These are phyloP conservation scores for Spatholobus suberectus DNA, from an alignment of 306 rosid genomes.

Conservation along the genomic window DNA sequence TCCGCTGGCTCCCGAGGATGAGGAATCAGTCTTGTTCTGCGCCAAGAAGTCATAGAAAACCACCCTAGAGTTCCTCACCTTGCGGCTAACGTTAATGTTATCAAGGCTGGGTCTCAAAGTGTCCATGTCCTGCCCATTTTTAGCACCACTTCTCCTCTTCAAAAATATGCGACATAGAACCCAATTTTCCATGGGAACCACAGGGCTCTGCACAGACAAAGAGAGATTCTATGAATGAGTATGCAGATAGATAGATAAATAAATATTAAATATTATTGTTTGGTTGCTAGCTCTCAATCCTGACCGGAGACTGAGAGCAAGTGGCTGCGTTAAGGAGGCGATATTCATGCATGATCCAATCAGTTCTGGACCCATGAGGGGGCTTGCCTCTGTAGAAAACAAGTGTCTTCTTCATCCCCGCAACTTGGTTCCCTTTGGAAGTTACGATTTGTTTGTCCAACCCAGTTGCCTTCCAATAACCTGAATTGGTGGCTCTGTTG, in stretches of 20 bases:
- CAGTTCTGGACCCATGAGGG: constrained; percentile 87
- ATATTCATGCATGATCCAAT: constrained; percentile 99
- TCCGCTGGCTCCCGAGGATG: constrained; percentile 77
- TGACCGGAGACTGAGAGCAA: background rate
- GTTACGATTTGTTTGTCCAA: constrained; percentile 74
- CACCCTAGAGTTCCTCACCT: constrained; percentile 42
- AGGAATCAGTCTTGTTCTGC: constrained; percentile 47
- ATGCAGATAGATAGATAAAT: background rate
- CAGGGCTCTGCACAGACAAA: constrained; percentile 44
- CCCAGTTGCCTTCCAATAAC: constrained; percentile 99
- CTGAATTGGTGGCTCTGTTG: constrained; percentile 87
- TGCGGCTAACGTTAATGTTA: background rate
- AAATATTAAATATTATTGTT: too few species aligned
- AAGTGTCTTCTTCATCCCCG: constrained; percentile 91
- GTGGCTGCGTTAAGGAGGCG: constrained; percentile 63
- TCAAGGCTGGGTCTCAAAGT: background rate
- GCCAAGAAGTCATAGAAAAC: constrained; percentile 89
- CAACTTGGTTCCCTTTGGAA: constrained; percentile 58
- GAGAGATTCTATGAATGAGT: background rate
- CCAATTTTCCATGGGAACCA: constrained; percentile 62
- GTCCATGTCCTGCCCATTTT: constrained; percentile 35
- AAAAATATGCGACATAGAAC: constrained; percentile 91
- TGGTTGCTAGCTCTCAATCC: too few species aligned
- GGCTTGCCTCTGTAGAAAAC: constrained; percentile 95
- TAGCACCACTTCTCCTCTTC: constrained; percentile 70